Conservation (phyloP, 805 yeast genomes). For the Candida xiaguanensis region DNA sequence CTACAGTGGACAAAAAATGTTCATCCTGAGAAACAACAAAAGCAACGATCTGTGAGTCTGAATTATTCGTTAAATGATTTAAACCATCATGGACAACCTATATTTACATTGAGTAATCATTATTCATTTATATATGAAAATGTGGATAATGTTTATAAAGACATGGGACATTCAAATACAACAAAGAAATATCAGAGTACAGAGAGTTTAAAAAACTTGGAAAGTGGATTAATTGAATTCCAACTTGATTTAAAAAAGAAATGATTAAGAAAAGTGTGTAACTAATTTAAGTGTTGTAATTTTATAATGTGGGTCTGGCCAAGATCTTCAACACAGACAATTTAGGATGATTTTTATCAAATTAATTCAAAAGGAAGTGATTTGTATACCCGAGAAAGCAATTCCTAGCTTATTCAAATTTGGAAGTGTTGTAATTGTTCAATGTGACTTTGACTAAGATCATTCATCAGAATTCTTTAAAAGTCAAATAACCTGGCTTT, state of each 20-base stretch:
- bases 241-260: slow-evolving; percentile 16
- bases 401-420: no score
- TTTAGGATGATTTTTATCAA: no score
- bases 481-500: no score
- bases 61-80: slow-evolving; percentile 6
- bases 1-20: slow-evolving; percentile 8
- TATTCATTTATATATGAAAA: slow-evolving; percentile 21
- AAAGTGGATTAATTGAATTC: slow-evolving; percentile 27
- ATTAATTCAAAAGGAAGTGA: no score
- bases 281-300: not conserved
- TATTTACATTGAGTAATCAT: slow-evolving; percentile 13
- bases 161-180: slow-evolving; percentile 5
- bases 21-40: not conserved
- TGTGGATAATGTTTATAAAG: slow-evolving; percentile 6
- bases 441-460: no score
- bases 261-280: not conserved
- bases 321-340: no score
- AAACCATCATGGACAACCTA: slow-evolving; percentile 12
- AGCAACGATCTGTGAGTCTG: slow-evolving; percentile 1
- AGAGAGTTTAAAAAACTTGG: slow-evolving; percentile 18
- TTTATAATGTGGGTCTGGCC: not conserved
- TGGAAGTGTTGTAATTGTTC: no score
- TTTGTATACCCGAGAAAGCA: no score
- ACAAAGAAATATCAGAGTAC: not conserved
- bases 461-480: no score